phyloP scores from a whole-genome alignment of 139 green algal species.

The Ostreobium quekettii region DNA sequence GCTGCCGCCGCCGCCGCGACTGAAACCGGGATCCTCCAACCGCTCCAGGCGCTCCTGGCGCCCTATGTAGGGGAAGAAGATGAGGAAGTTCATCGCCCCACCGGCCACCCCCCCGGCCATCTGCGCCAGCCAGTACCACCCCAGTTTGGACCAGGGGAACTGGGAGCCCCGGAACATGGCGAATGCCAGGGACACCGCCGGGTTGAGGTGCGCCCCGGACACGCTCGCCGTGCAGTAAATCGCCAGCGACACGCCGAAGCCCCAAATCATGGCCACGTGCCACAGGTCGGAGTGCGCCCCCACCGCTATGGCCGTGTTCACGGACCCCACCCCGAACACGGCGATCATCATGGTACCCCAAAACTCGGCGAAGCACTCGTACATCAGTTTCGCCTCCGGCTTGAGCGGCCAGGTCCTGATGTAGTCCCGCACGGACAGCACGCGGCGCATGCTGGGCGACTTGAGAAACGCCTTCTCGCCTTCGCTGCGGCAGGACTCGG shows the following conservation, averaged over 20 bases:
- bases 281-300: not conserved
- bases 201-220: conserved; percentile 11
- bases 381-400: too few relatives aligned
- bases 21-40: not conserved
- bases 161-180: not conserved
- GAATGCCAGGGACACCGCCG: conserved; percentile 1
- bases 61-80: conserved; percentile 2
- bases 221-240: conserved; percentile 7
- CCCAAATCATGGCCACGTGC: conserved; percentile 8
- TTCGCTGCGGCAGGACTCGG: too few relatives aligned
- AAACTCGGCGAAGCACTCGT: not conserved
- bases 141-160: not conserved
- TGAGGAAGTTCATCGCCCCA: conserved; percentile 7
- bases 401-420: too few relatives aligned
- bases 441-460: too few relatives aligned
- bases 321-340: not conserved
- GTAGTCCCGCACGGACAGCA: too few relatives aligned
- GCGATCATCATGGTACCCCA: not conserved
- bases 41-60: not conserved
- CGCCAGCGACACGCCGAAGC: not conserved
- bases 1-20: not conserved
- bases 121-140: not conserved
- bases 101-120: not conserved
- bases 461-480: too few relatives aligned
- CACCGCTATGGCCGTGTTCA: not conserved